Percentiles rank a stretch among this genome's conserved stretches.
Conservation (phyloP, 129 eudicot species). For the Tanacetum coccineum region DNA sequence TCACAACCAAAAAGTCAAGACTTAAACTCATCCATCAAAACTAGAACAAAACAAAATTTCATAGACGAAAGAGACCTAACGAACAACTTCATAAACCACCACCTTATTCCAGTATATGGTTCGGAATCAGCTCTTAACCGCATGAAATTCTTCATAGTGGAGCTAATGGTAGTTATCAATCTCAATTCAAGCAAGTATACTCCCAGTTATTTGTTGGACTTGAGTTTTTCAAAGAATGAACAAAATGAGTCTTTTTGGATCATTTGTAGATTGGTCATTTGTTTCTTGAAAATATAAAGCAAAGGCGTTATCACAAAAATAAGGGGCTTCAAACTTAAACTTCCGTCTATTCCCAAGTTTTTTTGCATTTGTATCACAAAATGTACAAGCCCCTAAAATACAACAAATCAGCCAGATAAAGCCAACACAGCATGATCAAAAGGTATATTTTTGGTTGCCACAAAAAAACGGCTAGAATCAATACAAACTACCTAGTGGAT, state of each 20-base stretch:
- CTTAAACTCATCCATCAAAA: slow-evolving; percentile 5
- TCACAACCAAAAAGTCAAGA: slow-evolving; percentile 3
- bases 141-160: slow-evolving; percentile 14
- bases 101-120: slow-evolving; percentile 11
- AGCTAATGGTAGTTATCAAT: slow-evolving; percentile 16
- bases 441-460: neutral
- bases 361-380: too few relatives aligned
- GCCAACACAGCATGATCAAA: too few relatives aligned
- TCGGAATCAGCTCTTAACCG: slow-evolving; percentile 11
- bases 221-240: neutral
- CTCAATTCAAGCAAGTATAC: neutral
- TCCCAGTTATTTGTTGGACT: neutral
- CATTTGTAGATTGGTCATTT: slow-evolving; percentile 6
- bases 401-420: too few relatives aligned
- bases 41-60: slow-evolving; percentile 11
- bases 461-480: neutral
- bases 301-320: neutral
- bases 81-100: slow-evolving; percentile 20
- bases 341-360: neutral
- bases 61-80: slow-evolving; percentile 25
- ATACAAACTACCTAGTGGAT: neutral
- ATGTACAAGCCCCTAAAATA: too few relatives aligned
- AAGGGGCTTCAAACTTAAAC: slow-evolving; percentile 6
- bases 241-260: neutral
- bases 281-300: slow-evolving; percentile 4